These are phyloP conservation scores for Trichoderma atroviride DNA, from an alignment of 2,329 filamentous ascomycete genomes.

Conservation along the genomic window DNA sequence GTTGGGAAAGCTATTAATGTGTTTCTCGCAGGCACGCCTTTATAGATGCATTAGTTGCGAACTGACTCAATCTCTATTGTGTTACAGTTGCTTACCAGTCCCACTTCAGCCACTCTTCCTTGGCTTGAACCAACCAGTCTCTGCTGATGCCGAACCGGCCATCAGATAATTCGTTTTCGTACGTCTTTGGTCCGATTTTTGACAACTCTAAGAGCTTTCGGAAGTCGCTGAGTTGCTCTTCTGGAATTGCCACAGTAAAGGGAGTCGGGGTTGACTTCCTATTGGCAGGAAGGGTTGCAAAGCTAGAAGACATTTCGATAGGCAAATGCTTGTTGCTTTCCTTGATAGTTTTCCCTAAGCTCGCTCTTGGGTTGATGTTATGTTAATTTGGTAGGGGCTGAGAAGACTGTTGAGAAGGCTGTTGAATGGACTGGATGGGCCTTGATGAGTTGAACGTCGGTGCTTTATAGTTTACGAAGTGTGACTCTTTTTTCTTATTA, in stretches of 20 bases:
- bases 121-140: conserved; percentile 50
- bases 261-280: conserved; percentile 3
- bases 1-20: conserved; percentile 54
- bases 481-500: not conserved
- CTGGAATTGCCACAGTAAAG: conserved; percentile 9
- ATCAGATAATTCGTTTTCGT: conserved; percentile 8
- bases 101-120: conserved; percentile 48
- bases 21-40: conserved; percentile 36
- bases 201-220: not conserved
- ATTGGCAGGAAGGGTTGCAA: not conserved
- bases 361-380: not conserved
- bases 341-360: not conserved
- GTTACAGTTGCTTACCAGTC: conserved; percentile 43
- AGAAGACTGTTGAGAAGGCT: not conserved
- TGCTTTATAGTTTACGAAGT: not conserved
- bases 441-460: not conserved
- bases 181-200: conserved; percentile 13
- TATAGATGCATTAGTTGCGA: not conserved
- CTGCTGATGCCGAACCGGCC: conserved; percentile 44
- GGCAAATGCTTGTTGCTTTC: not conserved
- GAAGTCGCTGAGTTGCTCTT: conserved; percentile 5
- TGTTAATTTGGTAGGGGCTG: not conserved
- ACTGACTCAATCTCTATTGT: too few species aligned
- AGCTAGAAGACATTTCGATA: not conserved
- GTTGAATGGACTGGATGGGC: not conserved